Percentiles rank a stretch among this genome's conserved stretches.
phyloP scores from a whole-genome alignment of 768 basidiomycete species.

The Tylopilus felleus region DNA sequence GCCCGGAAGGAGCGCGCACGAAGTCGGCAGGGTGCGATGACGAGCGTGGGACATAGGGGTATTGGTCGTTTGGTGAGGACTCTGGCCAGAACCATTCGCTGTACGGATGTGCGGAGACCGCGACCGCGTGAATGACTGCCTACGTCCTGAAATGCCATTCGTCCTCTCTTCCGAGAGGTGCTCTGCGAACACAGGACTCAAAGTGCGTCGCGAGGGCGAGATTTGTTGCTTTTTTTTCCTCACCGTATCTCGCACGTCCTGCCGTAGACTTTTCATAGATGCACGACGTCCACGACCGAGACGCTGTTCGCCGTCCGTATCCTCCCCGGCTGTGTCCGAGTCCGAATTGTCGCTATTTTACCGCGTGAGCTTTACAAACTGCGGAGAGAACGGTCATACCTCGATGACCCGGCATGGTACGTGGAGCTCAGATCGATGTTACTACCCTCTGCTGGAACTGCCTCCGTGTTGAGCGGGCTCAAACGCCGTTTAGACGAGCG shows the following conservation, averaged over 20 bases:
- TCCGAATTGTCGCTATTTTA: conserved; percentile 46
- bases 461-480: conserved; percentile 21
- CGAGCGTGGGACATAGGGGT: conserved; percentile 45
- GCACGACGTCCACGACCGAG: conserved; percentile 43
- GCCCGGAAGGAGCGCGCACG: conserved; percentile 45
- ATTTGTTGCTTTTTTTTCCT: conserved; percentile 30
- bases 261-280: conserved; percentile 31
- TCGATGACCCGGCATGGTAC: conserved; percentile 82
- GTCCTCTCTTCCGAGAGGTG: conserved; percentile 32
- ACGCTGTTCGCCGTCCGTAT: conserved; percentile 51
- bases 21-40: conserved; percentile 27
- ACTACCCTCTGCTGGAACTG: conserved; percentile 24
- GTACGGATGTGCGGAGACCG: conserved; percentile 56
- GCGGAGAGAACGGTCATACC: conserved; percentile 41
- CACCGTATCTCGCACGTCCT: conserved; percentile 22
- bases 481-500: conserved; percentile 27
- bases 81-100: conserved; percentile 32
- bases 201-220: conserved; percentile 22
- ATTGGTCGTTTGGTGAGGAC: conserved; percentile 34
- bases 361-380: conserved; percentile 18
- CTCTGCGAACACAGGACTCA: conserved; percentile 24
- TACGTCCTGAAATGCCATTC: conserved; percentile 35
- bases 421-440: conserved; percentile 77
- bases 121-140: conserved; percentile 64
- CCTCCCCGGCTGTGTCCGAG: conserved; percentile 51